Percentiles rank a stretch among this genome's conserved stretches.
Conservation (phyloP, 768 basidiomycete genomes). For the Leccinum subgranulosum region DNA sequence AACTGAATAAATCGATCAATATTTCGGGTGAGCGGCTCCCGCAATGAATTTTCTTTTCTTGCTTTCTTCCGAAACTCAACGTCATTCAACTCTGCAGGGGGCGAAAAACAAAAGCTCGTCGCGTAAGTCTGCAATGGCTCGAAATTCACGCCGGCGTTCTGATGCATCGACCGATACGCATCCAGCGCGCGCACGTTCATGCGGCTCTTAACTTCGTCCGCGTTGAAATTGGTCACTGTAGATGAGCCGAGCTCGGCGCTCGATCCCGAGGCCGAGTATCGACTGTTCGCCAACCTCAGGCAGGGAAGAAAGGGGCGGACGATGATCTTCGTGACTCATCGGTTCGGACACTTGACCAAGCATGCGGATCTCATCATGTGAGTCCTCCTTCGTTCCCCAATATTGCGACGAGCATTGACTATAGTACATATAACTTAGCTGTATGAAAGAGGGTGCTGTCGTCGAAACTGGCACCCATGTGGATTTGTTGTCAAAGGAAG, state of each 20-base stretch:
- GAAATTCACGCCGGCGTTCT: neutral
- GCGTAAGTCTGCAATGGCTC: slow-evolving; percentile 7
- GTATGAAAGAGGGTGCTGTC: slow-evolving; percentile 32
- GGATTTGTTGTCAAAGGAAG: slow-evolving; percentile 26
- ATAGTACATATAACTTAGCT: slow-evolving; percentile 16
- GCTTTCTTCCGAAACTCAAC: neutral
- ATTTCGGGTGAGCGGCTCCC: slow-evolving; percentile 23
- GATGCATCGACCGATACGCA: neutral
- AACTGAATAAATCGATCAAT: slow-evolving; percentile 16
- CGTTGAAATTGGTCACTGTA: slow-evolving; percentile 29
- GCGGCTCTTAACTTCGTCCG: slow-evolving; percentile 31
- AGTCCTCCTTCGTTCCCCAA: slow-evolving; percentile 7
- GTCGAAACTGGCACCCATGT: slow-evolving; percentile 34
- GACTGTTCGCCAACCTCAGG: slow-evolving; percentile 29
- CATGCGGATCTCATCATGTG: slow-evolving; percentile 38
- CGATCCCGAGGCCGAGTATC: slow-evolving; percentile 35
- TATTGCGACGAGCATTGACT: neutral
- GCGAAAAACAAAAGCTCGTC: slow-evolving; percentile 33
- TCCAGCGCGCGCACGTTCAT: slow-evolving; percentile 39
- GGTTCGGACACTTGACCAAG: slow-evolving; percentile 37
- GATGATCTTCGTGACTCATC: slow-evolving; percentile 41
- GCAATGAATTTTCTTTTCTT: neutral
- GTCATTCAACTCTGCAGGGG: slow-evolving; percentile 11
- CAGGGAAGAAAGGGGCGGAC: slow-evolving; percentile 32
- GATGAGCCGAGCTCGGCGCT: slow-evolving; percentile 40